A percentile compares a stretch with the other conserved stretches of the same genome.
Evolutionary conservation across 257 asterid species (phyloP).

Genomic region (Nicotiana tabacum): DNA sequence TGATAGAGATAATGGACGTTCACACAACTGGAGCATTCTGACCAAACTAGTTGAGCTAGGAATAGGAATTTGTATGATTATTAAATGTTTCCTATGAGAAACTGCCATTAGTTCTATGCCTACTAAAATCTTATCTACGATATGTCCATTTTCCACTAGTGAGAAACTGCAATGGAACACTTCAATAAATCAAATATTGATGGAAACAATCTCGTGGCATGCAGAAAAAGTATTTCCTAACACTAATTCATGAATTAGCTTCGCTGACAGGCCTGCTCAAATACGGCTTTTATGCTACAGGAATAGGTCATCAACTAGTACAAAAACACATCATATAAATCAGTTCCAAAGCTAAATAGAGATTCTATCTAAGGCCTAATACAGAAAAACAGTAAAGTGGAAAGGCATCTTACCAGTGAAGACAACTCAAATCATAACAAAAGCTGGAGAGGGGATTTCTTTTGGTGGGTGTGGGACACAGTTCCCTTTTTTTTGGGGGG

Average conservation of each 20-base stretch:
- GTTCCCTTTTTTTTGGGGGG: neutral
- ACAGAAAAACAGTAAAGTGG: neutral
- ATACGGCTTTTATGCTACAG: neutral
- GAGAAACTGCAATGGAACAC: neutral
- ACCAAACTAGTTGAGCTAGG: neutral
- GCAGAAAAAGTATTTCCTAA: neutral
- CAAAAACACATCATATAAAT: neutral
- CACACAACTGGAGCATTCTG: neutral
- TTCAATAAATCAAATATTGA: neutral
- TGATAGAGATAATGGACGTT: neutral
- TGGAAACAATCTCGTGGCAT: neutral
- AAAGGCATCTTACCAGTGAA: neutral
- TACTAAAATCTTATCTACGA: neutral
- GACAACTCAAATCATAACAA: neutral
- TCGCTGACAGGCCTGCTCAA: neutral
- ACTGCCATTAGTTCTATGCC: neutral
- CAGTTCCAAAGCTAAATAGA: neutral
- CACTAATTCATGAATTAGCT: neutral
- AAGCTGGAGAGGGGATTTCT: neutral
- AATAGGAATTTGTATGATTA: neutral
- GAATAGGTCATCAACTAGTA: neutral
- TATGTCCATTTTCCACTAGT: neutral
- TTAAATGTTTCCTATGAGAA: neutral
- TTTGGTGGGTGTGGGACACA: neutral
- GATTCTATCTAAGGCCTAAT: neutral